A percentile compares a stretch with the other conserved stretches of the same genome.
phyloP scores from a whole-genome alignment of 2,329 filamentous ascomycete species.

The Falciphora oryzae region DNA sequence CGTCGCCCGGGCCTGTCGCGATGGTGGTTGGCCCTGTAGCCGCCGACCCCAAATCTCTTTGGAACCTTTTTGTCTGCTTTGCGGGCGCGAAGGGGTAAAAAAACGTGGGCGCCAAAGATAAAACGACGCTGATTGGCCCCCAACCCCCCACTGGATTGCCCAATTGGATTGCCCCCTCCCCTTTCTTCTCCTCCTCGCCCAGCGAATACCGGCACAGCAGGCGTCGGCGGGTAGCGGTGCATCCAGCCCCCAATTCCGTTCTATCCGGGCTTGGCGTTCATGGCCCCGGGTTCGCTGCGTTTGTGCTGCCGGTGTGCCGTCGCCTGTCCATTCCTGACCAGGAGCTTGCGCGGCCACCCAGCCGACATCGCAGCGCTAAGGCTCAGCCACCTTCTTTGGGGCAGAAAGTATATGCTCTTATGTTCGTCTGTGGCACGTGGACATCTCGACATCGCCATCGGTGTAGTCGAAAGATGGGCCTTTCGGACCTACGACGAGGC shows the following conservation, averaged over 20 bases:
- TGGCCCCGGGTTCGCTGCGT: neutral
- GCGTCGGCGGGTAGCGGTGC: neutral
- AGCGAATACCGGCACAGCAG: neutral
- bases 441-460: too few relatives aligned
- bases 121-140: neutral
- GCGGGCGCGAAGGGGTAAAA: neutral
- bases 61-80: neutral
- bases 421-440: too few relatives aligned
- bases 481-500: too few relatives aligned
- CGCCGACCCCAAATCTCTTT: neutral
- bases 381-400: too few relatives aligned
- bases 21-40: neutral
- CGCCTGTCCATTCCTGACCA: neutral
- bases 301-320: neutral
- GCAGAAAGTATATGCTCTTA: too few relatives aligned
- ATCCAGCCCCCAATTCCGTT: neutral
- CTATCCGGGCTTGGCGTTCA: neutral
- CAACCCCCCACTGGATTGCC: neutral
- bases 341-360: neutral
- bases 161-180: neutral
- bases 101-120: conserved; percentile 1
- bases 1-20: neutral
- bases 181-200: neutral
- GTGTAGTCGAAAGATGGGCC: too few relatives aligned
- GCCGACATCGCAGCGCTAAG: too few relatives aligned